Percentiles rank a stretch among this genome's conserved stretches.
phyloP scores from a whole-genome alignment of 768 basidiomycete genomes.

The Russula foetens region DNA sequence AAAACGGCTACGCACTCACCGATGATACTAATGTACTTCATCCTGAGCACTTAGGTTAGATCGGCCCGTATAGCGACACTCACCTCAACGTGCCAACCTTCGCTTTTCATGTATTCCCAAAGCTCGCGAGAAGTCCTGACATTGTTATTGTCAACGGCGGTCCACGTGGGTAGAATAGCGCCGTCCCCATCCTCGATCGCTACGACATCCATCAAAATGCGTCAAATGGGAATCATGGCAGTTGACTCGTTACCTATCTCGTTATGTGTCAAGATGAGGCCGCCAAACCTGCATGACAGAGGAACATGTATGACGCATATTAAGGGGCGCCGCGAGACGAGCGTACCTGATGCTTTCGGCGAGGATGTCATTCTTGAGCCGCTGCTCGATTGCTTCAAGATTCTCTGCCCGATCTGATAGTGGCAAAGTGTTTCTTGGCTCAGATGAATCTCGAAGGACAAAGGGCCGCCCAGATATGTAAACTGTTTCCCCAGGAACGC shows the following conservation, averaged over 20 bases:
- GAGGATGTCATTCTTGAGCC: conserved; percentile 87
- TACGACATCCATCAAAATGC: conserved; percentile 13
- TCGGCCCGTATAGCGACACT: conserved; percentile 22
- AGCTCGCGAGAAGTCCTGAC: conserved; percentile 87
- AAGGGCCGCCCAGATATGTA: conserved; percentile 91
- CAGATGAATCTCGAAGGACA: conserved; percentile 80
- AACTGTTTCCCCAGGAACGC: conserved; percentile 33
- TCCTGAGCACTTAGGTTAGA: not conserved
- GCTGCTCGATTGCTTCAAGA: conserved; percentile 83
- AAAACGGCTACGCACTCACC: conserved; percentile 36
- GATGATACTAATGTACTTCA: conserved; percentile 49
- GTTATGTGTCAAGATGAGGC: conserved; percentile 88
- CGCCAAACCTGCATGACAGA: conserved; percentile 58
- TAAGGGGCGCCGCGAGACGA: conserved; percentile 7
- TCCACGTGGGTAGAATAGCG: conserved; percentile 89
- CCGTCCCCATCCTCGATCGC: conserved; percentile 61
- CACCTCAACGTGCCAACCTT: conserved; percentile 93
- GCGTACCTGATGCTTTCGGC: conserved; percentile 66
- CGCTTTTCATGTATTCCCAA: conserved; percentile 65
- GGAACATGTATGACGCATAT: not conserved
- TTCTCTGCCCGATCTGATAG: conserved; percentile 93
- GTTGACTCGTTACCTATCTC: conserved; percentile 56
- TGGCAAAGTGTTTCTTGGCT: conserved; percentile 69
- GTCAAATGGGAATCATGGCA: not conserved
- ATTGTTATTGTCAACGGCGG: conserved; percentile 71